Evolutionary conservation across 2,329 filamentous ascomycete genomes (phyloP), one percentile per base, ranked within the genome.

Genomic region (Colletotrichum sp.): DNA sequence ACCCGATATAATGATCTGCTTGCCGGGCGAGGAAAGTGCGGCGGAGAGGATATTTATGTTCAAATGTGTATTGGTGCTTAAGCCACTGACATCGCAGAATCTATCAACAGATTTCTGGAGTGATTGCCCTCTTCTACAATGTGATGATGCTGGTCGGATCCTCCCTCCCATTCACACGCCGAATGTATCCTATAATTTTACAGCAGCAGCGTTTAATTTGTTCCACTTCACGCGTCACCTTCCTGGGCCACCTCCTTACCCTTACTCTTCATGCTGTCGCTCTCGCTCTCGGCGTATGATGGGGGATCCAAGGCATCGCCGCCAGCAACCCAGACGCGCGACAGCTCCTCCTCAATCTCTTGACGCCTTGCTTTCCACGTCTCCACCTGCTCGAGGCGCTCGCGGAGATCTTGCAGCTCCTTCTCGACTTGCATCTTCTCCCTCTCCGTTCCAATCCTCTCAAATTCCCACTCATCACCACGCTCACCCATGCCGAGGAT

Each of bases 401-500:
- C 95, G 34, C 93, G 92, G 59, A 99, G 89, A 79, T 98, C 95
- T 66, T 94, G 91, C 18, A 99, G 88, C 84, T 99, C 97, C 83
- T 95, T 95, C 86, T 98, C 96, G 9, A 98, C 96, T 26, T 95
- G 94, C 83, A 96, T 93, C 87, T 98, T 98, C 87, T 99, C 97
- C 75, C 94, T 92, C 82, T 96, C 95, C 0, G 96, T 98, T 74
- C 97, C 97, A 79, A 99, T 99, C 72, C 95, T 92, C 84, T 98
- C 94, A 83, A 98, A 94, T 79, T 96, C 94, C 95, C 97, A 99
- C 81, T 94, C 94, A 71, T 95, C 93, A n/a, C 94, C 95, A 67
- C 92, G 90, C 18, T 94, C 92, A 67, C 96, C 96, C 75, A 94
- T 87, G 32, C 96, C 96, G 6, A 99, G 91, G 5, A 93, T 93